Base-by-base conservation (phyloP, 768 basidiomycete genomes). In the Trametes gibbosa region DNA sequence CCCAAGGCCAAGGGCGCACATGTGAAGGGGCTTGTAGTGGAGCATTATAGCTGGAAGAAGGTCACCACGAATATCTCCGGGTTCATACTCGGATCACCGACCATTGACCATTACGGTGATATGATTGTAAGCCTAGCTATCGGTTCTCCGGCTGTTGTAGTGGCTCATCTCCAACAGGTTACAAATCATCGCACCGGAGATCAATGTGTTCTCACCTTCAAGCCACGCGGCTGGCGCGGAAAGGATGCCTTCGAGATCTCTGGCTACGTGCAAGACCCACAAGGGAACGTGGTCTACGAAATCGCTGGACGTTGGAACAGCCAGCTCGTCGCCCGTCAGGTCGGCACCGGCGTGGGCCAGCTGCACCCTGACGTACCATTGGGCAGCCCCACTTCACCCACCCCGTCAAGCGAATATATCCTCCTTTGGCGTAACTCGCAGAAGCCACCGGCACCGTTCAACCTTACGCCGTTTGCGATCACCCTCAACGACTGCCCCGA, bases 31-130 rank as follows among this genome's bases (percentile, higher is more conserved):
- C 84, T 83, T 65, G 87, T 91, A 0, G 74, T 87, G 5, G 95
- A 98, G 69, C 95, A 98, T 72, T 98, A 92, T 70, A 89, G 84
- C 43, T 96, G 93, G 93, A 94, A 94, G 75, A 96, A 96, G 71
- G 94, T 95, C 32, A 93, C 90, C 12, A 93, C 91, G 37, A 90
- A 84, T 58, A 81, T 96, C 9, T 95, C 93, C 5, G 94, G 94
- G 16, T 98, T 98, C 69, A 95, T 98, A 62, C 78, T 96, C 21
- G 96, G 96, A 5, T 76, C 70, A 16, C 82, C 83, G 1, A 79
- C 81, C 47, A 84, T 85, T 43, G 84, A 84, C 63, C 73, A 75
- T 58, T 75, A 96, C 68, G 95, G 95, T 5, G 93, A 97, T 69
- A 94, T 98, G 89, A 80, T 86, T 56, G 91, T 94, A 70, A 66